Percentiles rank a stretch among this genome's conserved stretches.
These are phyloP conservation scores for Pisolithus microcarpus DNA, from an alignment of 768 basidiomycete genomes.

Conservation along the genomic window DNA sequence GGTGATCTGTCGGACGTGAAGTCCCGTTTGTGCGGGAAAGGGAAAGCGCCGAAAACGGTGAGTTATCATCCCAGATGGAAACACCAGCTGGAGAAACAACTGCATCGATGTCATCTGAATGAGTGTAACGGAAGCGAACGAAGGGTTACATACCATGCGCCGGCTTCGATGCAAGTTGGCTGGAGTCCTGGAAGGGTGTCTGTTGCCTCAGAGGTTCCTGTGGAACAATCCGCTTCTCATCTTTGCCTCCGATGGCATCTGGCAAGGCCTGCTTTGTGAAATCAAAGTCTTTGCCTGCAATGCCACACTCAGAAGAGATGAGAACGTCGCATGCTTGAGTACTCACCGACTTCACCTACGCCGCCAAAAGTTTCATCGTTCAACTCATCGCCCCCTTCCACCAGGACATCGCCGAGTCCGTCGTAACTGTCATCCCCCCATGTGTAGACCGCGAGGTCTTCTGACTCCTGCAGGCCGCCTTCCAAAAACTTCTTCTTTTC, in stretches of 20 bases:
- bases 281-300: conserved; percentile 85
- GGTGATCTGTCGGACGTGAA: conserved; percentile 33
- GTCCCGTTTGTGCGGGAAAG: conserved; percentile 47
- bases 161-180: conserved; percentile 7
- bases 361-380: conserved; percentile 97
- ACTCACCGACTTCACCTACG: conserved; percentile 63
- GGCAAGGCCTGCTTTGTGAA: conserved; percentile 49
- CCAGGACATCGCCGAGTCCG: conserved; percentile 78
- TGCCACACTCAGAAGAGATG: conserved; percentile 1
- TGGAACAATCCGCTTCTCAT: conserved; percentile 14
- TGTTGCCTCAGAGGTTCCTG: conserved; percentile 21
- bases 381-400: conserved; percentile 86
- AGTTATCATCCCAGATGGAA: conserved; percentile 79
- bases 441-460: conserved; percentile 84
- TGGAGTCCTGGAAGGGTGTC: conserved; percentile 24
- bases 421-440: conserved; percentile 92
- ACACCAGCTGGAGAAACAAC: conserved; percentile 15
- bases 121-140: background rate
- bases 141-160: conserved; percentile 22
- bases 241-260: conserved; percentile 10
- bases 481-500: conserved; percentile 53
- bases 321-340: background rate
- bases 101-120: conserved; percentile 8
- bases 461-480: conserved; percentile 46
- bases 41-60: conserved; percentile 63